A percentile compares a stretch with the other conserved stretches of the same genome.
Conservation (phyloP, 345 rosid species). For the Murraya paniculata region DNA sequence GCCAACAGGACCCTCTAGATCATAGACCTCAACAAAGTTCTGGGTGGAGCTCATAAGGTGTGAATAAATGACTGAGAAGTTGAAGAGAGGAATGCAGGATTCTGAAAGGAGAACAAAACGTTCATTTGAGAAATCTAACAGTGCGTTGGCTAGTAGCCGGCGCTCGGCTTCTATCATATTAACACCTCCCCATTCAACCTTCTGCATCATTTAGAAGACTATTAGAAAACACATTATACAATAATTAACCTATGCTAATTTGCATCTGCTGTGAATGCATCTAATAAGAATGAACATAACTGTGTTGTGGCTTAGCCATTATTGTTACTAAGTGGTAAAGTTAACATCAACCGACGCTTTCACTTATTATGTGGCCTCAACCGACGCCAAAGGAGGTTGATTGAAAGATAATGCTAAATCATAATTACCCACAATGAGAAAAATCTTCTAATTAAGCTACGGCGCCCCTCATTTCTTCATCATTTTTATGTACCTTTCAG, state of each 20-base stretch:
- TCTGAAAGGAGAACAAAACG: slow-evolving; percentile 80
- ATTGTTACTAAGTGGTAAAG: background rate
- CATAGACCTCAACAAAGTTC: slow-evolving; percentile 58
- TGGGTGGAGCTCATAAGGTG: slow-evolving; percentile 50
- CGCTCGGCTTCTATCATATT: slow-evolving; percentile 88
- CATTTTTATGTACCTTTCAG: background rate
- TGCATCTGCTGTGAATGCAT: no score
- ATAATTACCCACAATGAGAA: background rate
- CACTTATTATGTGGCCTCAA: background rate
- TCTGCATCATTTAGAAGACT: slow-evolving; percentile 36
- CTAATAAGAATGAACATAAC: background rate
- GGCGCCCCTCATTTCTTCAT: background rate
- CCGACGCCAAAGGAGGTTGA: background rate
- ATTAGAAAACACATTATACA: background rate
- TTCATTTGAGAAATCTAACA: slow-evolving; percentile 63
- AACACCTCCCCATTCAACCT: slow-evolving; percentile 68
- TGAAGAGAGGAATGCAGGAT: slow-evolving; percentile 80
- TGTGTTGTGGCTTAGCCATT: background rate
- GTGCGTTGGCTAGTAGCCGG: slow-evolving; percentile 75
- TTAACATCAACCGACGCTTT: background rate
- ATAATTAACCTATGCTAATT: background rate
- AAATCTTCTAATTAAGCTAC: background rate
- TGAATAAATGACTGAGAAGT: slow-evolving; percentile 62
- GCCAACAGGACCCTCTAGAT: slow-evolving; percentile 48
- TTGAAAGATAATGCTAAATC: background rate